Evolutionary conservation across 805 yeast species (phyloP), one percentile per base, ranked within the genome.

Genomic region (Spathaspora boniae): DNA sequence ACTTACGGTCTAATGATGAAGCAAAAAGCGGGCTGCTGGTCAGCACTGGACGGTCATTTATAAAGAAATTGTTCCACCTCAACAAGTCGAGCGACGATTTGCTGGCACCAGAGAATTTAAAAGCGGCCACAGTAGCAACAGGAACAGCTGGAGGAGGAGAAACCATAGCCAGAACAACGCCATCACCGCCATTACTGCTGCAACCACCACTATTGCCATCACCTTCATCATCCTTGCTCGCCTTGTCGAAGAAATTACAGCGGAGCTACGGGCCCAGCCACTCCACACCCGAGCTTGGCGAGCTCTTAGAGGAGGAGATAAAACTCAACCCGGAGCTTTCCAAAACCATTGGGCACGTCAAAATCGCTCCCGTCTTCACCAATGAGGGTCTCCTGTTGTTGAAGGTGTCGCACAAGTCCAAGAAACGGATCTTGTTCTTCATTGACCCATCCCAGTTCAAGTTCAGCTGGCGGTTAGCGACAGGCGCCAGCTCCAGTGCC

Each of bases 381-480:
- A 59, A 68, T 7, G 68, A 65, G 3, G 95, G 95, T 0, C 51
- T 85, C 11, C 72, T 80, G 2, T 60, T 86, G 41, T 54, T 83
- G 19, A 72, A 86, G 46, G 74, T 86, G 14, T 84, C 95, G 2
- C 82, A 78, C 36, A 76, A 76, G 43, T 84, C 86, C 44, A 74
- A 72, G 45, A 76, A 79, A 15, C 76, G 77, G 47, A 65, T 86
- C 12, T 51, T 58, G 6, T 74, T 86, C 41, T 66, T 56, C 40
- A 61, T 86, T 2, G 80, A 83, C 48, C 60, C 78, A 0, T 74
- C 71, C 2, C 50, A 62, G 9, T 82, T 84, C 20, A 51, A 63
- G 4, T 61, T 85, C 11, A 55, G 65, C 3, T 82, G 89, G 85
- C 47, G 43, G 22, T 41, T 38, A 25, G 50, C 47, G 29, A 42